Conservation (phyloP, 2,329 filamentous ascomycete genomes). For the Talaromyces islandicus region DNA sequence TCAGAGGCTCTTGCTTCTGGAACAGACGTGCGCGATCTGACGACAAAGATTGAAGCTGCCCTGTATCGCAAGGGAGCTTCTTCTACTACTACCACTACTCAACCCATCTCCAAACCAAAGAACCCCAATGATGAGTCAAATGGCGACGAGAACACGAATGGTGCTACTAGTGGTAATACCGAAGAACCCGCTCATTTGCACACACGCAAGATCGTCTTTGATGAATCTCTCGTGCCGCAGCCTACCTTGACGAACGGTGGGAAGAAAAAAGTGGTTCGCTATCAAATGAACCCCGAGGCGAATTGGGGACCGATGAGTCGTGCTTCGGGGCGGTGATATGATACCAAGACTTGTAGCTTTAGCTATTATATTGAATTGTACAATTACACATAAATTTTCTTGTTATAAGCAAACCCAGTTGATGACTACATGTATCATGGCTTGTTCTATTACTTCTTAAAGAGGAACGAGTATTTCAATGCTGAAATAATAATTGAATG, state of each 20-base stretch:
- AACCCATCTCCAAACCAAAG: constrained; percentile 15
- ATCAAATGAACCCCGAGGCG: constrained; percentile 81
- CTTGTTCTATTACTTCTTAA: neutral
- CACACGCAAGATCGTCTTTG: constrained; percentile 64
- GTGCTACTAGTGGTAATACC: neutral
- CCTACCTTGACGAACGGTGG: constrained; percentile 36
- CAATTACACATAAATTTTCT: neutral
- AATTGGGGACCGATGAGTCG: constrained; percentile 85
- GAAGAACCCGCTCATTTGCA: constrained; percentile 23
- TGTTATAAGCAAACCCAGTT: neutral
- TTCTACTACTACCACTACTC: neutral
- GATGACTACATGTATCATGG: neutral
- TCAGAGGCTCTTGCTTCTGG: constrained; percentile 27
- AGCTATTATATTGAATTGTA: neutral
- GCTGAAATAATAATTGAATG: neutral
- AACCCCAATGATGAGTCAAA: constrained; percentile 16
- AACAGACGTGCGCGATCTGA: constrained; percentile 31
- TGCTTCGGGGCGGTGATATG: constrained; percentile 19
- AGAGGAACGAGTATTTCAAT: neutral
- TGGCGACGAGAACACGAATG: constrained; percentile 13
- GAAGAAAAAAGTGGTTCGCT: constrained; percentile 68
- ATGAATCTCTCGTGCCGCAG: constrained; percentile 70
- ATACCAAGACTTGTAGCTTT: neutral
- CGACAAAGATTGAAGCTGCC: constrained; percentile 39
- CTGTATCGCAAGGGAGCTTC: constrained; percentile 31